These are phyloP conservation scores for Chrysochromulina tobinii DNA, from an alignment of 78 protist genomes.

Conservation along the genomic window DNA sequence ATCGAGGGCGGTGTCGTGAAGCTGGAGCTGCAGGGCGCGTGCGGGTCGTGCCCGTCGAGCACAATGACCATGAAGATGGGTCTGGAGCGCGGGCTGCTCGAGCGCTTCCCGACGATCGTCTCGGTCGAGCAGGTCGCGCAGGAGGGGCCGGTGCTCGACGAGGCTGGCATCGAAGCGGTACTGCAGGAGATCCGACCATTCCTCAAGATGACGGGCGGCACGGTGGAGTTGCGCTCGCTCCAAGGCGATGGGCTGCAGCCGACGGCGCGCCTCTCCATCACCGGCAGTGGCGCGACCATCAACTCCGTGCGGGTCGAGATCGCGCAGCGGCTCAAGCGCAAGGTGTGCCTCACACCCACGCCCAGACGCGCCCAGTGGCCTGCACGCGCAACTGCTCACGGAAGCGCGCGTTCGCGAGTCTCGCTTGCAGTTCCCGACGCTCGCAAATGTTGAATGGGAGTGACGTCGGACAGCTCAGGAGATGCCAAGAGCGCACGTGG, in stretches of 20 bases:
- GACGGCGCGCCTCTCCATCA: not conserved
- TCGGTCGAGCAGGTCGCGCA: conserved; percentile 19
- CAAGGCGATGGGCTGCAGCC: not conserved
- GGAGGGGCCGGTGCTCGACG: not conserved
- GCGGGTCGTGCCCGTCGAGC: conserved; percentile 35
- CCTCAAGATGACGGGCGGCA: conserved; percentile 19
- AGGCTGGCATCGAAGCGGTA: conserved; percentile 8
- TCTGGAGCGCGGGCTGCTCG: conserved; percentile 44
- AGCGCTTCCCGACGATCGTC: not conserved
- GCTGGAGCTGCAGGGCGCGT: conserved; percentile 36
- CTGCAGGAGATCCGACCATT: conserved; percentile 26
- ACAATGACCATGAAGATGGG: conserved; percentile 49
- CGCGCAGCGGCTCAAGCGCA: conserved; percentile 42
- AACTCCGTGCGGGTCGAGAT: conserved; percentile 22
- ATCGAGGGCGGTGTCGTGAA: conserved; percentile 21
- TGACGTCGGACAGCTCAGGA: too few species aligned
- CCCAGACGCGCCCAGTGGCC: too few species aligned
- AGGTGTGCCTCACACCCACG: not conserved
- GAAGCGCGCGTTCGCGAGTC: too few species aligned
- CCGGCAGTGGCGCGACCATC: conserved; percentile 10
- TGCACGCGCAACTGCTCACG: too few species aligned
- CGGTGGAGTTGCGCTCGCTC: not conserved
- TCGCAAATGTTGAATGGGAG: not conserved
- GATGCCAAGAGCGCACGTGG: too few species aligned
- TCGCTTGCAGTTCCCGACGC: not conserved